A percentile compares a stretch with the other conserved stretches of the same genome.
Evolutionary conservation across 2,329 filamentous ascomycete genomes (phyloP).

Genomic region (Fusarium goolgardi): DNA sequence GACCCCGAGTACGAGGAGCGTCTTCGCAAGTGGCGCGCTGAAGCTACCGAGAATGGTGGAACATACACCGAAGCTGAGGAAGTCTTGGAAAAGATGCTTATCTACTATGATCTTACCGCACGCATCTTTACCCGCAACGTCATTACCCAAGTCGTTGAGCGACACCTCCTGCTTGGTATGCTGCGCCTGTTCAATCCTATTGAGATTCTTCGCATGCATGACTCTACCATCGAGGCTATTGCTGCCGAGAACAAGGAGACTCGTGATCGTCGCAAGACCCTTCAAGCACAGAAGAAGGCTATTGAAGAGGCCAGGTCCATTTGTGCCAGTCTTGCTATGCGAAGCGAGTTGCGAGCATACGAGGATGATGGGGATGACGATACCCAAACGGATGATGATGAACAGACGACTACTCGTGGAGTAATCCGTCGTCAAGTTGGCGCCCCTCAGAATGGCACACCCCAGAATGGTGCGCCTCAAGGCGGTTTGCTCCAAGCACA

Average conservation of each 20-base stretch:
- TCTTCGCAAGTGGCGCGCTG: constrained; percentile 59
- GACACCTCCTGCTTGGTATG: constrained; percentile 64
- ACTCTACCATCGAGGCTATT: constrained; percentile 60
- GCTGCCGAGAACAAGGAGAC: constrained; percentile 66
- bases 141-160: constrained; percentile 64
- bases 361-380: constrained; percentile 54
- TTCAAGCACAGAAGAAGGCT: constrained; percentile 62
- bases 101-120: constrained; percentile 65
- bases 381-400: constrained; percentile 49
- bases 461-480: constrained; percentile 29
- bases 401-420: constrained; percentile 22
- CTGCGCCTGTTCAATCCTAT: constrained; percentile 64
- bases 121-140: constrained; percentile 65
- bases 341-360: constrained; percentile 60
- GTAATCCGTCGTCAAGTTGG: constrained; percentile 36
- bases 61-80: constrained; percentile 64
- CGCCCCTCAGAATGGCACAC: constrained; percentile 28
- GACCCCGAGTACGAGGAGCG: constrained; percentile 66
- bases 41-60: constrained; percentile 57
- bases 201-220: constrained; percentile 61
- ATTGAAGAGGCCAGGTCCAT: constrained; percentile 63
- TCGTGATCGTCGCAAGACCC: constrained; percentile 59
- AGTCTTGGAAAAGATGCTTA: constrained; percentile 67
- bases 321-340: constrained; percentile 63
- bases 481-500: constrained; percentile 36